Percentiles rank a stretch among this genome's conserved stretches.
phyloP scores from a whole-genome alignment of 805 yeast genomes.

The Saturnispora silvae region DNA sequence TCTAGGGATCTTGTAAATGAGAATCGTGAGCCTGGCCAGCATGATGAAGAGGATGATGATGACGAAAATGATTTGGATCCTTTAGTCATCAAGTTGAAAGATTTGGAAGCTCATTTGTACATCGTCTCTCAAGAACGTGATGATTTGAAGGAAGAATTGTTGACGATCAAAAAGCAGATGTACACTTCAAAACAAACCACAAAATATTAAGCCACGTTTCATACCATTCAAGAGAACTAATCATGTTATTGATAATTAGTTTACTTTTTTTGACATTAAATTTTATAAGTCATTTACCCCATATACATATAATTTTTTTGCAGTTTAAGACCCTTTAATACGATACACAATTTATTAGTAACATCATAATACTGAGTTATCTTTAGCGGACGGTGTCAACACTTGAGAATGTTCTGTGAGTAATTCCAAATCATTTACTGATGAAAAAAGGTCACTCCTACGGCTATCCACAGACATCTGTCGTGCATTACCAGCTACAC shows the following conservation, averaged over 20 bases:
- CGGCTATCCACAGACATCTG: background rate
- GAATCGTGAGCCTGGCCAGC: background rate
- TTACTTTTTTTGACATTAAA: no score
- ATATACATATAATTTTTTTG: no score
- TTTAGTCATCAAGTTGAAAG: conserved; percentile 66
- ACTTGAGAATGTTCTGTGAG: no score
- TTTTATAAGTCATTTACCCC: no score
- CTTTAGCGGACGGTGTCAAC: no score
- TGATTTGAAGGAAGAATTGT: conserved; percentile 53
- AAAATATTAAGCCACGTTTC: background rate
- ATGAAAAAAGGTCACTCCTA: no score
- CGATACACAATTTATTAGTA: no score
- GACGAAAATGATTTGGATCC: conserved; percentile 36
- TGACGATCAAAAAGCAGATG: conserved; percentile 49
- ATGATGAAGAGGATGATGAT: conserved; percentile 13
- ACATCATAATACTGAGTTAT: no score
- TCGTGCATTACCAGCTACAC: background rate
- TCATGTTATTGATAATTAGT: no score
- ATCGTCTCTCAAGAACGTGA: conserved; percentile 79
- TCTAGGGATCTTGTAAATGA: background rate
- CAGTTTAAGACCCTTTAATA: no score
- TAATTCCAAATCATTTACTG: no score
- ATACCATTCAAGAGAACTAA: no score
- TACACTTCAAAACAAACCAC: conserved; percentile 11
- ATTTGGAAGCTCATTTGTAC: conserved; percentile 73